Evolutionary conservation across 768 basidiomycete genomes (phyloP).

Genomic region (Auricularia sp.): DNA sequence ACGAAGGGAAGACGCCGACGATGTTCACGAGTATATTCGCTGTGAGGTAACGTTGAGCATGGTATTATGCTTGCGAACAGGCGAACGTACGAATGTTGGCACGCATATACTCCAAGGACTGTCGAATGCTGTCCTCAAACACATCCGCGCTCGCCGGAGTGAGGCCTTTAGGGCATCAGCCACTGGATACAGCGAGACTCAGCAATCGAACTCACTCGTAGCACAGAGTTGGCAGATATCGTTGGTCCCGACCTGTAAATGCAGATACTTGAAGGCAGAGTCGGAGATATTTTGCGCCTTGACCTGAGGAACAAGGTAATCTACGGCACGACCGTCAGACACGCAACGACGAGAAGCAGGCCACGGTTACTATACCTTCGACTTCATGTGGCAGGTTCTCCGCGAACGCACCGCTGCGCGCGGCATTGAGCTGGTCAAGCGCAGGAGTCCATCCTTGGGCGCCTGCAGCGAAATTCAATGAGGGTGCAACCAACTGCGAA

Average conservation of each 20-base stretch:
- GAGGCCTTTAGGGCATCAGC: no score
- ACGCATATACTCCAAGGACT: no score
- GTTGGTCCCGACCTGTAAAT: slow-evolving; percentile 12
- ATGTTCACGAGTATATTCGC: slow-evolving; percentile 8
- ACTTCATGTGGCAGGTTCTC: slow-evolving; percentile 9
- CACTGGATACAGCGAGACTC: no score
- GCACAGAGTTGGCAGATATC: slow-evolving; percentile 11
- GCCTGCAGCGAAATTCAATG: background rate
- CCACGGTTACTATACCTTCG: background rate
- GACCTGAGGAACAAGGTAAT: slow-evolving; percentile 12
- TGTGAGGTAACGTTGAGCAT: background rate
- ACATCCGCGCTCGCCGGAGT: slow-evolving; percentile 8
- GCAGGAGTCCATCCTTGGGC: slow-evolving; percentile 9
- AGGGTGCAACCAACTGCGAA: background rate
- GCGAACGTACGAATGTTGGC: slow-evolving; percentile 8
- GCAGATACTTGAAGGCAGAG: slow-evolving; percentile 10
- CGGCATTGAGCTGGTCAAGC: slow-evolving; percentile 11
- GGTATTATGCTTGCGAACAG: background rate
- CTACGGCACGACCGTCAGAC: background rate
- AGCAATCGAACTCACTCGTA: background rate
- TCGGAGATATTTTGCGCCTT: slow-evolving; percentile 5
- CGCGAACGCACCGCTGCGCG: slow-evolving; percentile 9
- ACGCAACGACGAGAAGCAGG: no score
- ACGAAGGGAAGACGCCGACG: slow-evolving; percentile 3
- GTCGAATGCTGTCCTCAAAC: slow-evolving; percentile 6